These are phyloP conservation scores for Phialophora chinensis DNA, from an alignment of 2,329 filamentous ascomycete genomes.

Conservation along the genomic window DNA sequence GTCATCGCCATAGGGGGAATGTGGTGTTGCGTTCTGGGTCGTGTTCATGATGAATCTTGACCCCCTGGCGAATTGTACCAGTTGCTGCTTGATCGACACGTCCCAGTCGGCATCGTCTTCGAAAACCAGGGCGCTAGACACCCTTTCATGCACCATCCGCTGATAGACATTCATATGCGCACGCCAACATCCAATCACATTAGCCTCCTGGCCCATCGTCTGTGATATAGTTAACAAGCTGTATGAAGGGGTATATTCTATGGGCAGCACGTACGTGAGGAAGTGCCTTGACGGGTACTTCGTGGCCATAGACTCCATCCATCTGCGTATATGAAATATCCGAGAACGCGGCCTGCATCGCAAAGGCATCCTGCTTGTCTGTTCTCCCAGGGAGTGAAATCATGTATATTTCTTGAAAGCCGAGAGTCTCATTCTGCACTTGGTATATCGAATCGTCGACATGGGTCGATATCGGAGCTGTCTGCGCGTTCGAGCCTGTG, in stretches of 20 bases:
- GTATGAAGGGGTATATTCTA: background rate
- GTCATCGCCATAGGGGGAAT: slow-evolving; percentile 58
- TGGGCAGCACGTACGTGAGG: slow-evolving; percentile 27
- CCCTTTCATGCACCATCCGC: slow-evolving; percentile 53
- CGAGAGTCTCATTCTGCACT: slow-evolving; percentile 35
- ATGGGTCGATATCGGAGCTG: slow-evolving; percentile 6
- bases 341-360: slow-evolving; percentile 51
- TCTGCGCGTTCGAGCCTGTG: background rate
- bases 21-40: slow-evolving; percentile 34
- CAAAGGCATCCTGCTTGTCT: slow-evolving; percentile 58
- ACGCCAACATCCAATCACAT: slow-evolving; percentile 45
- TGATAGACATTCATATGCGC: slow-evolving; percentile 49
- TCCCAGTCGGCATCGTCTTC: slow-evolving; percentile 68
- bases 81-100: slow-evolving; percentile 56
- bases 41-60: slow-evolving; percentile 43
- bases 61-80: slow-evolving; percentile 48
- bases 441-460: slow-evolving; percentile 5
- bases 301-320: slow-evolving; percentile 34
- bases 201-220: slow-evolving; percentile 31
- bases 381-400: slow-evolving; percentile 55
- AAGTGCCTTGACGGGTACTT: slow-evolving; percentile 34
- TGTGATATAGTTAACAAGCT: slow-evolving; percentile 23
- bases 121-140: slow-evolving; percentile 58
- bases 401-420: slow-evolving; percentile 52
- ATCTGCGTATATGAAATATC: slow-evolving; percentile 39